These are phyloP conservation scores for Aurantiochytrium sp. DNA, from an alignment of 108 stramenopile species.

Conservation along the genomic window DNA sequence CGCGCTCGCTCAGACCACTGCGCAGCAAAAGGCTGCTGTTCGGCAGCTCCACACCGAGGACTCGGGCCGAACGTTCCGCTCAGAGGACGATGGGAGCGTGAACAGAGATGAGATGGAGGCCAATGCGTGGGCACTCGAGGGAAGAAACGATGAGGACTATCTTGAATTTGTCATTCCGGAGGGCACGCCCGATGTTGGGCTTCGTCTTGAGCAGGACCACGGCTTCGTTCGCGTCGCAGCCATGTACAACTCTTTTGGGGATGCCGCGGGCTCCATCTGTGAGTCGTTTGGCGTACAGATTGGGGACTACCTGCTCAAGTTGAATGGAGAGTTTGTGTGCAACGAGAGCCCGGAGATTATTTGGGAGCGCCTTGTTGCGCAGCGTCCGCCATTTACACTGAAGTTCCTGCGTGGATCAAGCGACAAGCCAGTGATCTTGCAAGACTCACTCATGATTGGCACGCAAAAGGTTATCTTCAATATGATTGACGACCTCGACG, in stretches of 20 bases:
- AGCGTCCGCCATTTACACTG: not conserved
- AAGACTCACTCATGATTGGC: not conserved
- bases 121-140: not conserved
- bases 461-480: constrained; percentile 16
- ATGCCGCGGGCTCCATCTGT: not conserved
- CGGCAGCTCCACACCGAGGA: not conserved
- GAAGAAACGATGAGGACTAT: not conserved
- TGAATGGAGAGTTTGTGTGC: not conserved
- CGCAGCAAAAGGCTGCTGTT: not conserved
- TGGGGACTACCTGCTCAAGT: not conserved
- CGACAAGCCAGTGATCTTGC: not conserved
- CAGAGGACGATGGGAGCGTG: not conserved
- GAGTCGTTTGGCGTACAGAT: not conserved
- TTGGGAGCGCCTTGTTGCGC: not conserved
- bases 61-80: not conserved
- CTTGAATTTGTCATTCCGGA: not conserved
- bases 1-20: not conserved
- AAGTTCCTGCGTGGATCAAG: not conserved
- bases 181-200: not conserved
- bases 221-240: not conserved
- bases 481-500: not conserved
- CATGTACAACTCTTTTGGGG: not conserved
- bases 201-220: not conserved
- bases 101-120: not conserved
- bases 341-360: not conserved